Evolutionary conservation across 768 basidiomycete genomes (phyloP).

Genomic region (Lepiota subincarnata): DNA sequence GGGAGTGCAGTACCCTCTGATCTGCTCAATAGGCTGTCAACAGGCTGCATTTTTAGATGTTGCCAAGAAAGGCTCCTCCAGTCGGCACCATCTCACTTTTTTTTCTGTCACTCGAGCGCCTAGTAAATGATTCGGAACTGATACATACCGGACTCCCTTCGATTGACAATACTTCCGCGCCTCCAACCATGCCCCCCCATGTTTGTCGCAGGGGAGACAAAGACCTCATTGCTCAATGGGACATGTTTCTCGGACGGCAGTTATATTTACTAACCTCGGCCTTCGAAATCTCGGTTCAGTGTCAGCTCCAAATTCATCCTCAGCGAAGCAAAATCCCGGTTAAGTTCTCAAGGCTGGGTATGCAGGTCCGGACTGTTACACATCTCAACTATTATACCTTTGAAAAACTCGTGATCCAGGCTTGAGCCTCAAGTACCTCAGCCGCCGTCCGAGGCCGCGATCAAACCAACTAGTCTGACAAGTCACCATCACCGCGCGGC

Average conservation of each 20-base stretch:
- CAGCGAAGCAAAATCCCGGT: not conserved
- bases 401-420: not conserved
- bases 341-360: not conserved
- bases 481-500: not conserved
- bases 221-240: not conserved
- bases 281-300: constrained; percentile 3
- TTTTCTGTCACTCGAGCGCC: not conserved
- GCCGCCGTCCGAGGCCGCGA: no score
- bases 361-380: constrained; percentile 1
- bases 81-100: not conserved
- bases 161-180: not conserved
- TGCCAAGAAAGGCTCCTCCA: not conserved
- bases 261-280: constrained; percentile 3
- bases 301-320: constrained; percentile 1
- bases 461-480: not conserved
- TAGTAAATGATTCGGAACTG: not conserved
- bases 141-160: not conserved
- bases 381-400: not conserved
- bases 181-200: not conserved
- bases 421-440: no score
- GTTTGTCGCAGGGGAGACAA: not conserved
- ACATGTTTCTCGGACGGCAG: constrained; percentile 1
- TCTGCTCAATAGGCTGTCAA: not conserved
- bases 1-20: not conserved
- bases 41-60: not conserved